A percentile compares a stretch with the other conserved stretches of the same genome.
Conservation (phyloP, 306 rosid species). For the Rosa multiflora region DNA sequence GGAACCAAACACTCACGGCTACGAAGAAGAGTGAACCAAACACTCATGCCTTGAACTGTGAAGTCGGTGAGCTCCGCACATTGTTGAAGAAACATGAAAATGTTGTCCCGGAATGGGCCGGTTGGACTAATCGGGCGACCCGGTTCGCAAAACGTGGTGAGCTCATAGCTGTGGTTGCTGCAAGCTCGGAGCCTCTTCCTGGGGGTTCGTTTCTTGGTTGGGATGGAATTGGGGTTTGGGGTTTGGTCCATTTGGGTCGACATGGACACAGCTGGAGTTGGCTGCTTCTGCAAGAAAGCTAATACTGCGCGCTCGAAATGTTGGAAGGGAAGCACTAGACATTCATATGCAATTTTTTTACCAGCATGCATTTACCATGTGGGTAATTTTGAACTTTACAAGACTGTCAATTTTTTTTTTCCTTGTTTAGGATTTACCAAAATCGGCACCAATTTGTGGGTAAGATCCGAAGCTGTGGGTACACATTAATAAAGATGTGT, state of each 20-base stretch:
- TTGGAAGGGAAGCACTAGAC: too few relatives aligned
- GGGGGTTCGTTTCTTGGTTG: not conserved
- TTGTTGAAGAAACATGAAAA: conserved; percentile 62
- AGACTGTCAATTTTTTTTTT: too few relatives aligned
- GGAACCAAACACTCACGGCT: conserved; percentile 56
- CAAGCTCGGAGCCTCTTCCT: not conserved
- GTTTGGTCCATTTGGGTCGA: not conserved
- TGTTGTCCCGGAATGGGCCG: conserved; percentile 64
- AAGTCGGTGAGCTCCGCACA: conserved; percentile 59
- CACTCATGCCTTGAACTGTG: conserved; percentile 46
- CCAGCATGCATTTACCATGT: too few relatives aligned
- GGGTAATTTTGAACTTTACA: too few relatives aligned
- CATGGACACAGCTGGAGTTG: not conserved
- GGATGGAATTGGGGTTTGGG: not conserved
- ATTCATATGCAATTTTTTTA: too few relatives aligned
- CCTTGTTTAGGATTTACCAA: too few relatives aligned
- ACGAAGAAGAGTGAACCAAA: conserved; percentile 70
- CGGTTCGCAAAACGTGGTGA: conserved; percentile 57
- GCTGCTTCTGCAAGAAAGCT: not conserved
- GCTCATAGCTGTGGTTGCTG: conserved; percentile 21
- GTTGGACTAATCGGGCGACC: conserved; percentile 43
- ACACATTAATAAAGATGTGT: too few relatives aligned
- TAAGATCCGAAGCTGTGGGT: too few relatives aligned
- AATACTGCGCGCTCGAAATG: not conserved
- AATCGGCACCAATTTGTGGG: too few relatives aligned